These are phyloP conservation scores for Elymus sibiricus DNA, from an alignment of 176 grass and related monocot genomes.

Conservation along the genomic window DNA sequence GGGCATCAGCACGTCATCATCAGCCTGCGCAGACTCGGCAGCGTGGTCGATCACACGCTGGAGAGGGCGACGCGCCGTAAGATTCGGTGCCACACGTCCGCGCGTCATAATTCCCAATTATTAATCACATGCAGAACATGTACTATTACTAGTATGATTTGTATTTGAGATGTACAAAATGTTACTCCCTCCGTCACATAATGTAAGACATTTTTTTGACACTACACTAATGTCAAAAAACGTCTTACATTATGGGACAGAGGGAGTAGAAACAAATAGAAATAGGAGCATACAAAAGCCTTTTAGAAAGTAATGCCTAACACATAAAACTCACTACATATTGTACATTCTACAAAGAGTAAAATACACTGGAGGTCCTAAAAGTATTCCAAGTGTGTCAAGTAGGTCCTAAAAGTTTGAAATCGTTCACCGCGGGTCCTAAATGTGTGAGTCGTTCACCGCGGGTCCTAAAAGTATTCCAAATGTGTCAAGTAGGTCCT, in stretches of 20 bases:
- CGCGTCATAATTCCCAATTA: not conserved
- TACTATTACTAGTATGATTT: not conserved
- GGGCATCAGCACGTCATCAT: not conserved
- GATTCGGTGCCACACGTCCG: no score
- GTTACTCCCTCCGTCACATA: no score
- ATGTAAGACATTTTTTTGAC: no score
- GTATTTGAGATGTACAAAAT: not conserved
- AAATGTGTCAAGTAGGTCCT: no score
- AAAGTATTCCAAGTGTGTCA: no score
- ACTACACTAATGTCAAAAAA: no score
- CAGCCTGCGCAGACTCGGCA: not conserved
- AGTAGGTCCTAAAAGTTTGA: no score
- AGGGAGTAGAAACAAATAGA: conserved; percentile 5
- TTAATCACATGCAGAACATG: not conserved
- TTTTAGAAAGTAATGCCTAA: not conserved
- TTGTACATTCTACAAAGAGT: not conserved
- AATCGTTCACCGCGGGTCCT: no score
- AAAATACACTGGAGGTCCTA: no score
- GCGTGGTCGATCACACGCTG: not conserved
- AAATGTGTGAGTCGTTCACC: no score
- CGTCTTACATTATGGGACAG: no score
- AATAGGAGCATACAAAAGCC: not conserved
- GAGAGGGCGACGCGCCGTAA: not conserved
- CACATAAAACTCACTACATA: not conserved
- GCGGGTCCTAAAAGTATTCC: no score